Base-by-base conservation (phyloP, 1,139 yeast genomes). In the Protomyces gravidus region DNA sequence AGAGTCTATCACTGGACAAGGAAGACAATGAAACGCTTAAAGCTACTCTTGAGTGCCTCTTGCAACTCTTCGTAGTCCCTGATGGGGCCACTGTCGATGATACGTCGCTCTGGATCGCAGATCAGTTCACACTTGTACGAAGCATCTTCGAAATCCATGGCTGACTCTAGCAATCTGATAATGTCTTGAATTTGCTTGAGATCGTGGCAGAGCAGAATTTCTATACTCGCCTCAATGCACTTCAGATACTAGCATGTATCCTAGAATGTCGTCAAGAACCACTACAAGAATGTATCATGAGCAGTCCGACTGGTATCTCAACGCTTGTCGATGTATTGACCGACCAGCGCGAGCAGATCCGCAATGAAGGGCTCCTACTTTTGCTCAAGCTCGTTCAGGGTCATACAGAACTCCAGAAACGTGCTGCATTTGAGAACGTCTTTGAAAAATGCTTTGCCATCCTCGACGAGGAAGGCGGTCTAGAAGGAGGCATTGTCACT, bases 361-460 rank as follows among this genome's bases (percentile, higher is more conserved):
- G 68, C 3, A 26, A 50, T 49, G 51, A 45, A 71, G 84, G 95
- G 1, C 60, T 66, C 3, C 72, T 92, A 51, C 76, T 94, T n/a
- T 75, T 94, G 59, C 84, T 86, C 83, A 85, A 90, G 4, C 77
- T 92, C 2, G 95, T 84, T 6, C 84, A 85, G 65, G 86, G 86
- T 63, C 89, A 89, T 67, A 82, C 84, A 64, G 94, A 89, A 69
- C 84, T 92, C 45, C 98, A 94, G 70, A 90, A 90, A 69, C 75
- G 92, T 23, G 95, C 92, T 15, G 98, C 96, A 0, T 94, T 94
- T 69, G 97, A 92, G 70, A 90, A 89, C 65, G 86, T 95, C 0
- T 90, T 92, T 69, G 97, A 89, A 65, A 81, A 79, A 64, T 73
- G 90, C 17, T 89, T 92, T 67, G 78, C 76, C 45, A 86, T 92